Percentiles rank a stretch among this genome's conserved stretches.
Evolutionary conservation across 2,329 filamentous ascomycete species (phyloP).

Genomic region (Lomentospora prolificans): DNA sequence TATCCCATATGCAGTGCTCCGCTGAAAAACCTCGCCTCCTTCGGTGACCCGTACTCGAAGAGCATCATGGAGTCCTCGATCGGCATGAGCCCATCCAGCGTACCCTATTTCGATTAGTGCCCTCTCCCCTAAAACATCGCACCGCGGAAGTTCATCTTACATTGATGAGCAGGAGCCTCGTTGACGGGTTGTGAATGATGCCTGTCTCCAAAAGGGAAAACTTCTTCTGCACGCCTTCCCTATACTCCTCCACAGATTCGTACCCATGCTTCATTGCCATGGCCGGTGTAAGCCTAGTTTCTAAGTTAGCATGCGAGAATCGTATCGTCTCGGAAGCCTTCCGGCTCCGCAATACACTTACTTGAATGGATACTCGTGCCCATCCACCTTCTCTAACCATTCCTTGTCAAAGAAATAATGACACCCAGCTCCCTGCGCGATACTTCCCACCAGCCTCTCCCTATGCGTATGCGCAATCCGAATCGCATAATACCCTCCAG

Average conservation of each 20-base stretch:
- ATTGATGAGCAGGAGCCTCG: slow-evolving; percentile 51
- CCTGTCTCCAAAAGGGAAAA: slow-evolving; percentile 54
- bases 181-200: slow-evolving; percentile 44
- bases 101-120: slow-evolving; percentile 31
- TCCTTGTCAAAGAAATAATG: slow-evolving; percentile 44
- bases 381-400: slow-evolving; percentile 50
- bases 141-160: too few species aligned
- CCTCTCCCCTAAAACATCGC: neutral
- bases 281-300: slow-evolving; percentile 38
- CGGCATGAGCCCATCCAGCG: slow-evolving; percentile 54
- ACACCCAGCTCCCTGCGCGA: slow-evolving; percentile 49
- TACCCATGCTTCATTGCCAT: slow-evolving; percentile 56
- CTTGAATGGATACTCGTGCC: slow-evolving; percentile 57
- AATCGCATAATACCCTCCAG: slow-evolving; percentile 59
- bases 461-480: slow-evolving; percentile 59
- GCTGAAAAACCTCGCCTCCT: slow-evolving; percentile 52
- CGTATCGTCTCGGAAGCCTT: neutral
- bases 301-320: too few species aligned
- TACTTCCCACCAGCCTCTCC: slow-evolving; percentile 37
- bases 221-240: slow-evolving; percentile 43
- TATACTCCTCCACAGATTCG: slow-evolving; percentile 42
- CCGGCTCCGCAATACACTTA: slow-evolving; percentile 20
- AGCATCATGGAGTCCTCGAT: slow-evolving; percentile 58
- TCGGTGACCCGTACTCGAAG: slow-evolving; percentile 54
- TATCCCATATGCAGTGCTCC: slow-evolving; percentile 59